Evolutionary conservation across 2,329 filamentous ascomycete genomes (phyloP).

Genomic region (Aspergillus quadrilineatus): DNA sequence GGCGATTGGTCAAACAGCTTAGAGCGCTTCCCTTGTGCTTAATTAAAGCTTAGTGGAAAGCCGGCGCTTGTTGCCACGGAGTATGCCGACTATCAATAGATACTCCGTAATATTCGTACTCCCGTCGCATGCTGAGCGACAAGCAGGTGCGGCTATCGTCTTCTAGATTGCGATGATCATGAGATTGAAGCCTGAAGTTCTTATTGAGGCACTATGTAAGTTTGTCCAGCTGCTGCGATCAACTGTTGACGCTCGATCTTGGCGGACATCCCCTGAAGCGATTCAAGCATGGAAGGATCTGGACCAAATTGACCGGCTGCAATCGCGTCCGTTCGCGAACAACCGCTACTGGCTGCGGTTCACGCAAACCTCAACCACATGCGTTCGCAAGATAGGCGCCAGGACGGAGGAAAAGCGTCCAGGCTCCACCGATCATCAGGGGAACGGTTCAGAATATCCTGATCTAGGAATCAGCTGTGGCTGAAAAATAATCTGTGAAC

Average conservation of each 20-base stretch:
- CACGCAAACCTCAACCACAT: not conserved
- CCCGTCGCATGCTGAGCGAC: not conserved
- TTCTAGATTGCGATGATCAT: not conserved
- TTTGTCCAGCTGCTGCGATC: not conserved
- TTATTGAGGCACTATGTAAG: not conserved
- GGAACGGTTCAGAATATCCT: constrained; percentile 11
- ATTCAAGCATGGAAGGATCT: not conserved
- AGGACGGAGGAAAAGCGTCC: not conserved
- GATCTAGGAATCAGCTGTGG: not conserved
- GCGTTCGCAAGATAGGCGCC: not conserved
- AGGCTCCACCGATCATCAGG: constrained; percentile 26
- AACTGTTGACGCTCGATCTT: not conserved
- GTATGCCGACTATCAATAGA: not conserved
- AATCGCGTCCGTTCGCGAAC: not conserved
- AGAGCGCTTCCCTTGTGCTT: constrained; percentile 21
- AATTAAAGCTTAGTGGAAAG: constrained; percentile 20
- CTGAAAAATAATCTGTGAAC: not conserved
- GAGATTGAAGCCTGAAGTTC: not conserved
- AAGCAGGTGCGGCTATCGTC: not conserved
- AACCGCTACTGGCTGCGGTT: not conserved
- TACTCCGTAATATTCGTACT: not conserved
- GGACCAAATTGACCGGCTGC: not conserved
- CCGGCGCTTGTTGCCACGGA: not conserved
- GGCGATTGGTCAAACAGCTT: constrained; percentile 13
- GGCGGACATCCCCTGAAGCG: not conserved